A percentile compares a stretch with the other conserved stretches of the same genome.
Evolutionary conservation across 495 filamentous ascomycete species (phyloP).

Genomic region (Neurospora africana): DNA sequence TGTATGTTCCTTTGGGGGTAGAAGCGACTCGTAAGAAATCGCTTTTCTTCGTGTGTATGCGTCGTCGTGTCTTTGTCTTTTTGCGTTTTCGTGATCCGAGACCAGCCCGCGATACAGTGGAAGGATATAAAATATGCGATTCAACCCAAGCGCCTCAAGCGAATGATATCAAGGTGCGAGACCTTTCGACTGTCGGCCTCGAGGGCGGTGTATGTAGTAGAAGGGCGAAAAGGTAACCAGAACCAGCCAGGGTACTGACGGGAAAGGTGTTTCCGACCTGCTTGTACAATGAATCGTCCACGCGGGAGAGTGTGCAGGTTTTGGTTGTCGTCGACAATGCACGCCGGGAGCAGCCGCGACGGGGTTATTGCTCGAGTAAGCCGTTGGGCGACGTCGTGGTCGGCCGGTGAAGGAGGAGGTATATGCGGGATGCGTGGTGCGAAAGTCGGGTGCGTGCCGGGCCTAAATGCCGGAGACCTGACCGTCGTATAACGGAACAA

Average conservation of each 20-base stretch:
- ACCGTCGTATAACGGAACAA: conserved; percentile 4
- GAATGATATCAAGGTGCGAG: conserved; percentile 12
- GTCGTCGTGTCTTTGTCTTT: conserved; percentile 5
- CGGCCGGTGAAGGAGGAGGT: conserved; percentile 1
- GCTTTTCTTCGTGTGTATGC: not conserved
- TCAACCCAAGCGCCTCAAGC: conserved; percentile 22
- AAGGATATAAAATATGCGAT: conserved; percentile 8
- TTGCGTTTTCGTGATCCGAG: conserved; percentile 15
- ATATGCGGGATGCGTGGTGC: conserved; percentile 3
- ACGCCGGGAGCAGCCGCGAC: not conserved
- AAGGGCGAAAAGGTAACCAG: not conserved
- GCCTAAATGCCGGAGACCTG: conserved; percentile 9
- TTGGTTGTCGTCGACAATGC: conserved; percentile 16
- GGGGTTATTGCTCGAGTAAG: not conserved
- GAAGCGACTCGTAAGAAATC: not conserved
- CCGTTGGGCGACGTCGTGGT: not conserved
- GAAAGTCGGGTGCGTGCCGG: conserved; percentile 7
- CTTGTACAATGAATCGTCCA: conserved; percentile 14
- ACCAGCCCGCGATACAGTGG: conserved; percentile 27
- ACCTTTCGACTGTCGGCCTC: conserved; percentile 3
- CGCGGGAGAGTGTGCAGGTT: conserved; percentile 8
- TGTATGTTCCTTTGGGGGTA: not conserved
- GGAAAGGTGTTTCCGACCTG: conserved; percentile 2
- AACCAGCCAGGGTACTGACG: not conserved
- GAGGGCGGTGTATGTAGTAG: not conserved